Base-by-base conservation (phyloP, 306 rosid species). In the Arachis stenosperma region DNA sequence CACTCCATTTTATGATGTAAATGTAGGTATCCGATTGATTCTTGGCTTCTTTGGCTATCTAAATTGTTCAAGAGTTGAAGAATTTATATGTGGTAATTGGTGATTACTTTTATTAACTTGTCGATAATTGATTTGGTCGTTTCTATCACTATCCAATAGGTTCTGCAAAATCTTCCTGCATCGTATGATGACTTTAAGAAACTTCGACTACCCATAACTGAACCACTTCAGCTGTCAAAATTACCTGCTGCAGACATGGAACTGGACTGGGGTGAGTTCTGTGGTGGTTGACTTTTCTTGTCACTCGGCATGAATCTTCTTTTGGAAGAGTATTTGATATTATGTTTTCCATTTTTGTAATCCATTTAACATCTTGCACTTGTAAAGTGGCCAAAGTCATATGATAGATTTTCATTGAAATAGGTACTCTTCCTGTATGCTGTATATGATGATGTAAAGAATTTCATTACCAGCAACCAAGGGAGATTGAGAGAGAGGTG, bases 251-350 rank as follows among this genome's bases (percentile, higher is more conserved):
- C 77, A 73, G 84, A 79, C 40, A 44, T 65, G 77, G 86, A 89
- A 12, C 58, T 90, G 70, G 83, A 88, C 61, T 93, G 97, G 98
- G 97, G 97, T 92, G 79, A 83, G 83, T 79, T 84, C 72, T 57
- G 33, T 17, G 57, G 50, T 74, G 65, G 60, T 75, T 63, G 40
- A n/a, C 51, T 75, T 54, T 74, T 62, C 68, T 53, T 66, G 54
- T 47, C 56, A 56, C 68, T 53, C 63, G 48, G 41, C 56, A 56
- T 75, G 42, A 75, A 11, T 55, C 15, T 59, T n/a, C 10, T 56
- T 12, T 11, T 44, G 8, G 9, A 56, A 70, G 43, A 65, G 59
- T 46, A 39, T 42, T 71, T 53, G 46, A 42, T 76, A 4, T 42
- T 42, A 11, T n/a, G 2, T 46, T 64, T 50, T 71, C 5, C 1